Base-by-base conservation (phyloP, 352 stramenopile genomes). In the Pythium pyrilobum region DNA sequence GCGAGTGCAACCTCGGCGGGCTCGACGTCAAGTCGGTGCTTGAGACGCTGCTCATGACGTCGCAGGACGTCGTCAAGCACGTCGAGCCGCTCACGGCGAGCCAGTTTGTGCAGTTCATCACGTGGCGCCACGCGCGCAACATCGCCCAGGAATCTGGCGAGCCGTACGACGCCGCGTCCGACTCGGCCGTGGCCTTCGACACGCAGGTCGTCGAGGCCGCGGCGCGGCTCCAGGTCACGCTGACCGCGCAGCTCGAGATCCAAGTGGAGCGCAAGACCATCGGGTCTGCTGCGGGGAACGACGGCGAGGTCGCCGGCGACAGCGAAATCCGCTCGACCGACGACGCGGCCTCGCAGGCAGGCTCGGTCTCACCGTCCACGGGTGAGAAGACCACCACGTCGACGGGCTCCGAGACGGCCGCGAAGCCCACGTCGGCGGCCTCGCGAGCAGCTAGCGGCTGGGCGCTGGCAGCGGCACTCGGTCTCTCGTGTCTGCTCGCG, bases 41-140 rank as follows among this genome's bases (percentile, higher is more conserved):
- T 37, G 78, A 89, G 59, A 83, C 74, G 46, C 40, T 89, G 23
- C 66, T 89, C 29, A 80, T 81, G 57, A 83, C 80, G 34, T 81
- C 72, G 1, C 51, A 74, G 29, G 74, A 78, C 21, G 52, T 87
- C 42, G 57, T 51, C 0, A 37, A 69, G 1, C 60, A 56, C 0
- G 52, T 52, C 9, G n/a, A 44, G 0, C 61, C 72, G 2, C 70
- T 79, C 3, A 71, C 71, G 6, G 45, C 62, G 0, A 53, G 52
- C 5, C 49, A 85, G 45, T 82, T 85, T 32, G 32, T 71, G 31
- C 58, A 75, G 24, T 59, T 85, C 25, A 74, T 89, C 66, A 50
- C 60, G 2, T 89, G 78, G 78, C 71, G 78, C 13, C 65, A 71
- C 5, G 50, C 72, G 29, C 71, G 76, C 20, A 68, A 87, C 56